Evolutionary conservation across 2,329 filamentous ascomycete genomes (phyloP).

Genomic region (Colletotrichum gloeosporioides): DNA sequence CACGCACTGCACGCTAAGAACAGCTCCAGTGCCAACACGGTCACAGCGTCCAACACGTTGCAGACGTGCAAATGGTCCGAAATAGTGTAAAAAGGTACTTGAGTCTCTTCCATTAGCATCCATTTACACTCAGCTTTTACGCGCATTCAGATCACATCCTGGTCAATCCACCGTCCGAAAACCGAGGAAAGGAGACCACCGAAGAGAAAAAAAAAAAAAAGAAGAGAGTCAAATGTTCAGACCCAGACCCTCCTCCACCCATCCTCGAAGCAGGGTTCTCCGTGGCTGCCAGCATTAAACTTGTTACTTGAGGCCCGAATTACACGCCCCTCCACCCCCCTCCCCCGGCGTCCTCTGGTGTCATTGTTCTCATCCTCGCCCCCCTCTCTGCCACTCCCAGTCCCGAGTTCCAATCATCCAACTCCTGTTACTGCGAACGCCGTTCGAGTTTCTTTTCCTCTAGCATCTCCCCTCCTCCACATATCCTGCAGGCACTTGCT

Average conservation of each 20-base stretch:
- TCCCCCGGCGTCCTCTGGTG: not conserved
- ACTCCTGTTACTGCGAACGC: not conserved
- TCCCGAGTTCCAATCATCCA: not conserved
- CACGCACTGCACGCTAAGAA: not conserved
- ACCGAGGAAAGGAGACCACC: not conserved
- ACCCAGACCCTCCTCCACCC: not conserved
- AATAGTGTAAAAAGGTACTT: not conserved
- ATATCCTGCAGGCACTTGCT: constrained; percentile 12
- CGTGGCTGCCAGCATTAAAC: constrained; percentile 13
- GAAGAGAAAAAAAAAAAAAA: not conserved
- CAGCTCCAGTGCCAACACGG: not conserved
- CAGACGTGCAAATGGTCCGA: not conserved
- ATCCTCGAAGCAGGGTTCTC: constrained; percentile 3
- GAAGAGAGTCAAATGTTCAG: not conserved
- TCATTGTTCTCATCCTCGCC: not conserved
- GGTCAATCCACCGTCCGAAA: not conserved
- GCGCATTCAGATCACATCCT: not conserved
- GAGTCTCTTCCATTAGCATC: not conserved
- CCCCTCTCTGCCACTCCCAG: not conserved
- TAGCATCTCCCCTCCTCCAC: not conserved
- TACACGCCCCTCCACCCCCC: not conserved
- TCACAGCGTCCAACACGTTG: not conserved
- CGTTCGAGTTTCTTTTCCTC: not conserved
- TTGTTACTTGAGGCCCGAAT: not conserved
- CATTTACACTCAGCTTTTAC: not conserved